A percentile compares a stretch with the other conserved stretches of the same genome.
phyloP scores from a whole-genome alignment of 108 stramenopile genomes.

The Mediolabrus comicus region DNA sequence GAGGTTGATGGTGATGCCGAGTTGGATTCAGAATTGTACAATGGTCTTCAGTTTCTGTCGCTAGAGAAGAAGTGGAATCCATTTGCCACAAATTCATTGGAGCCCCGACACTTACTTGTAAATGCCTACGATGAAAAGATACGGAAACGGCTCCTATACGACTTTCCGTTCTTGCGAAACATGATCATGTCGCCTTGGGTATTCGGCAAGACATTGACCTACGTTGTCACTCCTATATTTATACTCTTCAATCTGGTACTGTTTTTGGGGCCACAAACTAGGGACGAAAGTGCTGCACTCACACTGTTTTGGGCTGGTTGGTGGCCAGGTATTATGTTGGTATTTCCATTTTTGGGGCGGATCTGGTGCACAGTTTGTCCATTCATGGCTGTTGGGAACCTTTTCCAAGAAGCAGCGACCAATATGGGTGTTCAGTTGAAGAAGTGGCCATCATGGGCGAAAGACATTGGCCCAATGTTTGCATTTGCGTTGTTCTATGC shows the following conservation, averaged over 20 bases:
- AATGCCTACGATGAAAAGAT: conserved; percentile 36
- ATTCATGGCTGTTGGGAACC: conserved; percentile 43
- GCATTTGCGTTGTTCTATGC: conserved; percentile 41
- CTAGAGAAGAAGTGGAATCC: conserved; percentile 14
- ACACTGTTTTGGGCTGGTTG: conserved; percentile 51
- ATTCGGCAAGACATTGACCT: conserved; percentile 31
- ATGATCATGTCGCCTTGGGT: conserved; percentile 38
- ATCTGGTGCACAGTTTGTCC: conserved; percentile 47
- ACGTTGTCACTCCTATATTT: conserved; percentile 23
- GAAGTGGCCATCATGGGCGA: conserved; percentile 43
- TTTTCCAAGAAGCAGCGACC: conserved; percentile 21
- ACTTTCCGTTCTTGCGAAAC: conserved; percentile 26
- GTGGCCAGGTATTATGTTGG: conserved; percentile 48
- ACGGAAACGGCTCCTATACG: conserved; percentile 27
- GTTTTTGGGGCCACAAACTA: conserved; percentile 35
- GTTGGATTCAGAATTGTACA: conserved; percentile 28
- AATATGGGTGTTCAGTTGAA: conserved; percentile 31
- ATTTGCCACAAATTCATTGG: neutral
- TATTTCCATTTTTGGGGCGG: conserved; percentile 36
- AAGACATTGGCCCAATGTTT: conserved; percentile 26
- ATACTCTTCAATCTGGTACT: conserved; percentile 10
- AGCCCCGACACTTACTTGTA: conserved; percentile 31
- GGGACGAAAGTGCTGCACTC: conserved; percentile 36
- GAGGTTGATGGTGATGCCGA: conserved; percentile 27
- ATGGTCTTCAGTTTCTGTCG: conserved; percentile 12